phyloP scores from a whole-genome alignment of 2,329 filamentous ascomycete species.

The Grosmannia clavigera region DNA sequence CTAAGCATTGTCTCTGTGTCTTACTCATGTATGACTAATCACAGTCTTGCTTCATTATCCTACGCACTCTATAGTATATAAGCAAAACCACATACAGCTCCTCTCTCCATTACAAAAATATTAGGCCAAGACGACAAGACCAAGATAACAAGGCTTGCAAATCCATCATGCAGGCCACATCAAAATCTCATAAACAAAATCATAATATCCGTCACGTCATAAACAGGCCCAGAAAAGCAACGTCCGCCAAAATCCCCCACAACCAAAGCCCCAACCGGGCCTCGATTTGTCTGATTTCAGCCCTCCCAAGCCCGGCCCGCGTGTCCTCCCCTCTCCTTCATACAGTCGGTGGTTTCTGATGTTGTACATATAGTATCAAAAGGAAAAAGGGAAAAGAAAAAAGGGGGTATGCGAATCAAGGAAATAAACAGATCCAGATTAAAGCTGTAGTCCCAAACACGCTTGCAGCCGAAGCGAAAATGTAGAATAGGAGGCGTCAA shows the following conservation, averaged over 20 bases:
- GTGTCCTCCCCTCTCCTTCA: background rate
- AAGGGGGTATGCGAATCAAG: background rate
- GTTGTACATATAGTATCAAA: background rate
- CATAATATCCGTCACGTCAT: slow-evolving; percentile 10
- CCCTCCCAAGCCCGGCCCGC: background rate
- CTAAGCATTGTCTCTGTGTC: background rate
- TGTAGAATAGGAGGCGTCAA: background rate
- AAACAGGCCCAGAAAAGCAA: slow-evolving; percentile 3
- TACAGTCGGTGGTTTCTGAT: background rate
- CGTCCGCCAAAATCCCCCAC: background rate
- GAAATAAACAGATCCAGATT: background rate
- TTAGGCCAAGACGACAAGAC: background rate
- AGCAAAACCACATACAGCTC: background rate
- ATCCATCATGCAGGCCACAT: slow-evolving; percentile 2
- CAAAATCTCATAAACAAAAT: slow-evolving; percentile 10
- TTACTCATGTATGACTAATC: background rate
- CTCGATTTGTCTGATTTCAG: background rate
- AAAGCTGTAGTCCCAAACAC: background rate
- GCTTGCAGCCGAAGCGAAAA: background rate
- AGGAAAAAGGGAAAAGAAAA: too few relatives aligned
- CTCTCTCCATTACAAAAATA: background rate
- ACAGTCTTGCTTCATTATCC: background rate
- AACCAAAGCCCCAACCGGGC: background rate
- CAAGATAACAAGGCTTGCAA: background rate
- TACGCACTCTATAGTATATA: slow-evolving; percentile 1